A percentile compares a stretch with the other conserved stretches of the same genome.
These are phyloP conservation scores for Kodamaea laetipori DNA, from an alignment of 805 yeast genomes.

Conservation along the genomic window DNA sequence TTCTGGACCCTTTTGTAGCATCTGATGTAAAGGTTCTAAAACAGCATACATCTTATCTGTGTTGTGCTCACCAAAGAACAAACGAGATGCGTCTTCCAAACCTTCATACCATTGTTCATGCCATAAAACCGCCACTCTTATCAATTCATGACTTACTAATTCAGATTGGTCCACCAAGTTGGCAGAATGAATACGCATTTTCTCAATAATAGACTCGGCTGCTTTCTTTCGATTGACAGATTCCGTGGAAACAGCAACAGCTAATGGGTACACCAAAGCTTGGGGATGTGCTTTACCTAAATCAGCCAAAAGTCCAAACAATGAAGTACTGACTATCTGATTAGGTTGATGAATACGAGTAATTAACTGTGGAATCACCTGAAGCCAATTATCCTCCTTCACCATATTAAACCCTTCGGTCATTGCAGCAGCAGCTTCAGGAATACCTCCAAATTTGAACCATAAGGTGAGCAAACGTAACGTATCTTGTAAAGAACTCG, in stretches of 20 bases:
- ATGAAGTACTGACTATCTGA: conserved; percentile 76
- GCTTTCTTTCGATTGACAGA: conserved; percentile 88
- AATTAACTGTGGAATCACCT: conserved; percentile 92
- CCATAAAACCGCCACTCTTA: conserved; percentile 95
- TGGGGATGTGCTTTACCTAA: conserved; percentile 98
- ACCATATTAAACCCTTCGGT: conserved; percentile 88
- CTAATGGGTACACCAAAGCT: conserved; percentile 90
- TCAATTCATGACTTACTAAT: conserved; percentile 88
- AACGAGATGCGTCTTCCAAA: conserved; percentile 91
- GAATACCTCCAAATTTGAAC: conserved; percentile 94
- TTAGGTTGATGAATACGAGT: conserved; percentile 97
- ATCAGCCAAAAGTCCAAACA: conserved; percentile 79
- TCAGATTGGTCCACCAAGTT: conserved; percentile 88
- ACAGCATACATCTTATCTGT: conserved; percentile 95
- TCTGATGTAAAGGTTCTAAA: conserved; percentile 82
- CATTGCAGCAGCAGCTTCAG: conserved; percentile 89
- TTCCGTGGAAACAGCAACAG: conserved; percentile 94
- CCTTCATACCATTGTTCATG: conserved; percentile 99
- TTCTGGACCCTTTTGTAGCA: conserved; percentile 85
- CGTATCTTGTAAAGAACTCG: conserved; percentile 91
- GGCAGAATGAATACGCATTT: conserved; percentile 87
- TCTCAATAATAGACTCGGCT: conserved; percentile 86
- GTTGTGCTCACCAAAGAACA: conserved; percentile 91
- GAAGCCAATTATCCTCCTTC: conserved; percentile 90
- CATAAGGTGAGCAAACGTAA: conserved; percentile 86